phyloP scores from a whole-genome alignment of 371 early-diverging fungal species.

The Syncephalastrum contaminatum region DNA sequence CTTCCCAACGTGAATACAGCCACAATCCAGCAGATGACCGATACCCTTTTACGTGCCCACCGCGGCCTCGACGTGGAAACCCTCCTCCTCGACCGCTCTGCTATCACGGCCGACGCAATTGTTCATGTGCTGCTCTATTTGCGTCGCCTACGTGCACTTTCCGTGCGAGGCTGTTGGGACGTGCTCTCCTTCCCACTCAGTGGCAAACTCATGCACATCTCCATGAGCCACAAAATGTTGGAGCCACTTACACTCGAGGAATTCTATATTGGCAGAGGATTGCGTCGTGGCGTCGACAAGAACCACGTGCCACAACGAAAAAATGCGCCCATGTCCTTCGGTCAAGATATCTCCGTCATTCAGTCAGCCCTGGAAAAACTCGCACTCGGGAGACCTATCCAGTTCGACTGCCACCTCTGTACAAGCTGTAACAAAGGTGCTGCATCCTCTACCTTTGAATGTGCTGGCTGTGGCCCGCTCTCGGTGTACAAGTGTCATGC shows the following conservation, averaged over 20 bases:
- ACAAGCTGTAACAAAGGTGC: constrained; percentile 18
- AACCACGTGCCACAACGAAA: constrained; percentile 9
- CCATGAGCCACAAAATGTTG: neutral
- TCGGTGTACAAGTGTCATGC: constrained; percentile 13
- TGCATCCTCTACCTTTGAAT: constrained; percentile 13
- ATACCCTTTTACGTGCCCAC: constrained; percentile 11
- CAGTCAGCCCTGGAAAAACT: constrained; percentile 13
- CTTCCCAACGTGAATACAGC: constrained; percentile 11
- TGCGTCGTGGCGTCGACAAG: constrained; percentile 17
- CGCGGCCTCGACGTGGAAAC: constrained; percentile 9
- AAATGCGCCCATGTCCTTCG: constrained; percentile 18
- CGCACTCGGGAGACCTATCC: constrained; percentile 8
- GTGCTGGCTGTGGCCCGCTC: constrained; percentile 18
- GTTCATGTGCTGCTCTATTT: constrained; percentile 13
- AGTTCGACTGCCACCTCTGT: constrained; percentile 23
- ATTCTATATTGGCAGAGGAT: constrained; percentile 19
- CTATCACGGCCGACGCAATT: constrained; percentile 10
- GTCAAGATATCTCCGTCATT: constrained; percentile 21
- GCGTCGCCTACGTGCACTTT: constrained; percentile 7
- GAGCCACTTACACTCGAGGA: constrained; percentile 5
- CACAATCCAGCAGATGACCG: constrained; percentile 11
- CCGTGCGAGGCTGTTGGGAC: constrained; percentile 18
- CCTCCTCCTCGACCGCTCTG: constrained; percentile 10
- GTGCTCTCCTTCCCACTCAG: constrained; percentile 18
- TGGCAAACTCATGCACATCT: constrained; percentile 12